Base-by-base conservation (phyloP, 1,284 basidiomycete species). In the Sparassis latifolia region DNA sequence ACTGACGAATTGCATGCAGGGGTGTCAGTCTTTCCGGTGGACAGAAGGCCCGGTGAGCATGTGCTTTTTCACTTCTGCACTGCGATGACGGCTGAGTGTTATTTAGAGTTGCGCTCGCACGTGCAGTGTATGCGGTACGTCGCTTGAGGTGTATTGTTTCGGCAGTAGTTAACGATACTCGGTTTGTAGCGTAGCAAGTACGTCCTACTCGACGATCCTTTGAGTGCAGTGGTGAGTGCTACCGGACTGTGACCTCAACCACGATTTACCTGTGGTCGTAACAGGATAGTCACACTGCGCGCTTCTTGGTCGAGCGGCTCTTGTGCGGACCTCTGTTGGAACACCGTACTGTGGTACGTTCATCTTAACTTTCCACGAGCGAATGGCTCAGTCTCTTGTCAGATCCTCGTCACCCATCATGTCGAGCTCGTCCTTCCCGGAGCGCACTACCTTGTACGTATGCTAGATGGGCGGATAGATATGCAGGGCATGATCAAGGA, bases 401-500 rank as follows among this genome's bases (percentile, higher is more conserved):
- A 84, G 80, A 66, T 86, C 44, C 71, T 86, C 5, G 83, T 87
- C 10, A 89, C 86, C 0, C 86, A 89, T 56, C 85, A 89, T 54
- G 82, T 88, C 44, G 82, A 86, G 50, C 73, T 89, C 2, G 82
- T 88, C 20, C 73, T 88, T 27, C 84, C 86, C 0, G 82, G 78
- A 1, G 77, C 85, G 0, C 64, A 82, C 52, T 87, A 87, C 59
- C 70, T 87, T 20, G 76, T 89, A 4, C 78, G 83, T 12, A 84
- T 89, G 82, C 72, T 87, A 3, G 84, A 87, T 57, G 87, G 86
- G 2, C 73, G 82, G 7, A 80, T 89, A 48, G 82, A 86, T 49
- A 79, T 79, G 0, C 80, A 86, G 56, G 87, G 87, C 1, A 76
- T 73, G 0, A 69, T 86, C 27, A 71, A 76, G 49, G 83, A 86